Evolutionary conservation across 495 filamentous ascomycete genomes (phyloP), one percentile per base, ranked within the genome.

Genomic region (Aspergillus campestris): DNA sequence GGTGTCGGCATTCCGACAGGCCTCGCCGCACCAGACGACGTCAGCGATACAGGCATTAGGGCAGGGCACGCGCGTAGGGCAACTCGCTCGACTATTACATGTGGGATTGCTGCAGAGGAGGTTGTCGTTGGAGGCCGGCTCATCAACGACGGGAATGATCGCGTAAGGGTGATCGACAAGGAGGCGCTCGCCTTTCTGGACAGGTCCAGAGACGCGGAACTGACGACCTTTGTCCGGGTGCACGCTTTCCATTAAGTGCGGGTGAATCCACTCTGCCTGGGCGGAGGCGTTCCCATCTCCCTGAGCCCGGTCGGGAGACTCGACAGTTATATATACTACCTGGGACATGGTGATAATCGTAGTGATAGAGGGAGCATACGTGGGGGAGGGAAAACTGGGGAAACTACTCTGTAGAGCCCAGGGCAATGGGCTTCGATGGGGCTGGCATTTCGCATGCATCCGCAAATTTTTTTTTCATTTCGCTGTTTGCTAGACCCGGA

Each of bases 201-300:
- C 55, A 27, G 43, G 51, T 8, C 46, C 37, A 10, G 60, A 58
- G 24, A 51, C 60, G 6, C 53, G 62, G 5, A 69, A 50, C 45
- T 67, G 60, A 14, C 66, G 66, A 42, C 66, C 66, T 36, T 69
- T 69, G 51, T 50, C 33, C 7, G 62, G 55, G 46, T 64, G 50
- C 24, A 45, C 43, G 48, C 53, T 60, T 18, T 69, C 52, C 11
- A 53, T 48, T 36, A 69, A 48, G 38, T 62, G 44, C 6, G 64
- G 59, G 49, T 69, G 64, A 51, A 69, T 57, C 64, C 60, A 67
- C 8, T 44, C 9, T 6, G 7, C 30, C 33, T 13, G 28, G 2
- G 18, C 18, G 18, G 18, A 1, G 18, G 18, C 18, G 18, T 4
- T 24, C 18, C 18, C 2, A 4, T 24, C 18, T 24, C 18, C 18